Base-by-base conservation (phyloP, 2,329 filamentous ascomycete species). In the Fusarium nygamai region DNA sequence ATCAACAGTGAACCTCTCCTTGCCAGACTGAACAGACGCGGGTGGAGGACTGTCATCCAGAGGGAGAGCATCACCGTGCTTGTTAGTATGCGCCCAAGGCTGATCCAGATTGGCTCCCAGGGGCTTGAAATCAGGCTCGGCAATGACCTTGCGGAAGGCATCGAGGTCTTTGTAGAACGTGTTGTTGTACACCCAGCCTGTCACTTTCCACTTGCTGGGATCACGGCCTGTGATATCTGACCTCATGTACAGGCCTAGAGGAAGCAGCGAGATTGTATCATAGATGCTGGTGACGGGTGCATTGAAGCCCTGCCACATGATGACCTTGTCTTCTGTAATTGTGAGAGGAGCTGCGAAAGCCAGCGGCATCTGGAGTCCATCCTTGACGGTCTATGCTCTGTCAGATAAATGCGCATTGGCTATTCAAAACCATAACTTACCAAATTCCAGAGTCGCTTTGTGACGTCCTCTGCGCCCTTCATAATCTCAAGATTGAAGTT, bases 221-320 rank as follows among this genome's bases (percentile, higher is more conserved):
- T 64, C 61, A 20, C 61, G 43, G 3, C 61, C 61, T 7, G 61
- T 64, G 11, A 64, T 64, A 0, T 64, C 61, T 8, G 61, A 43
- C 5, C 61, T 43, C 43, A 64, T 10, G 6, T 50, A 64, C 8
- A 64, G 0, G 5, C 61, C 61, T 1, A 64, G 10, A 4, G 61
- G 61, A 10, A 63, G 61, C 0, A 64, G 34, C 0, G 61, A 64
- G 9, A 64, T 64, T 6, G 61, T 62, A 17, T 64, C 61, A 17
- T 64, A 64, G 29, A 64, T 64, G 9, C 58, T 64, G 0, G 58
- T 64, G 20, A 43, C 58, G 6, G 58, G 61, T 1, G 58, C 61
- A 19, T 64, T 64, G 43, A 64, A 64, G 2, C 61, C 61, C 20
- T 64, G 61, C 61, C 61, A 64, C 61, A 64, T 64, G 6, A 63